Base-by-base conservation (phyloP, 2,329 filamentous ascomycete genomes). In the Coniochaeta ligniaria region DNA sequence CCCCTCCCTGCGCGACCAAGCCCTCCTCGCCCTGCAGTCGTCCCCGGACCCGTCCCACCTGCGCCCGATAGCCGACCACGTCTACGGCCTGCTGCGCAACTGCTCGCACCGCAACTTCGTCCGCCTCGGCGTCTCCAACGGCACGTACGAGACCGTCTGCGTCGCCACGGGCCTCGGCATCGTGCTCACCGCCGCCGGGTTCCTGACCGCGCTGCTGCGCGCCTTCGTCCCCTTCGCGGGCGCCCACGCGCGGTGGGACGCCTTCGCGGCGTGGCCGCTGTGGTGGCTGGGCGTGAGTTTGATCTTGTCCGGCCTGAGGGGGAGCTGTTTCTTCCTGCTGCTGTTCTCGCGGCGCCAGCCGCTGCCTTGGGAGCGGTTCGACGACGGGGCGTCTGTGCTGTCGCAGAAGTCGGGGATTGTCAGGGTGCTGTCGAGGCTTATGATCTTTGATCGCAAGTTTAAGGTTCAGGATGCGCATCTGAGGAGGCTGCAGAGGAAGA, bases 121-220 rank as follows among this genome's bases (percentile, higher is more conserved):
- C 54, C 78, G 81, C 43, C 73, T 85, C 7, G 82, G 81, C 62
- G 77, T 83, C 36, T 80, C 76, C 66, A 83, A 80, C 66, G 78
- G 78, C 41, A 80, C 78, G 2, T 76, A 78, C 59, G 78, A 80
- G 68, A 80, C 78, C 1, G 64, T 80, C 12, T 80, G 78, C 69
- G 73, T 78, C 33, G 77, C 77, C 1, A 80, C 77, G 1, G 66
- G 71, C 1, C 67, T 79, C 8, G 78, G 78, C 7, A 75, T 79
- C 35, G 68, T 69, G n/a, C 70, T 75, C 26, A 76, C 76, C 5
- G 3, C 72, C 12, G 69, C 67, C 24, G 78, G 76, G 11, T 74
- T 79, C 61, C 63, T 80, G 5, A 68, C 71, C 31, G 71, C 77
- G 41, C 62, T 80, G 2, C 68, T 77, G 24, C 74, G 75, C 17